Evolutionary conservation across 768 basidiomycete genomes (phyloP).

Genomic region (Lentinula aciculospora): DNA sequence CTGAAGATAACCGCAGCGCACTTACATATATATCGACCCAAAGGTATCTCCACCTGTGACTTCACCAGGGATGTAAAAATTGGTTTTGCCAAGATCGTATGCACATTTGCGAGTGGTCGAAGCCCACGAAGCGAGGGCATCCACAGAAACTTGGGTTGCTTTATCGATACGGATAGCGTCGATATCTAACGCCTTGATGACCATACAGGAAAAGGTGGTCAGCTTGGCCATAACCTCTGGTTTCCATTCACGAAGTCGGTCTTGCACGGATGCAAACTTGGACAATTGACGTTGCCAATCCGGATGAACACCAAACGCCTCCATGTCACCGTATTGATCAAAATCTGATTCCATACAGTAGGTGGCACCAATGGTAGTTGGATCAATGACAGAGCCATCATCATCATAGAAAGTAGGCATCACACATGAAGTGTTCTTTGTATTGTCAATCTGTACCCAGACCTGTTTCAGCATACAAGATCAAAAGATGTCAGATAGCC

Average conservation of each 20-base stretch:
- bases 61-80: constrained; percentile 91
- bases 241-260: constrained; percentile 92
- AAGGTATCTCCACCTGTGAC: constrained; percentile 94
- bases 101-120: constrained; percentile 74
- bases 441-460: constrained; percentile 49
- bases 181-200: constrained; percentile 82
- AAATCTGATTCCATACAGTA: constrained; percentile 85
- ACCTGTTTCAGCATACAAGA: constrained; percentile 3
- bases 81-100: constrained; percentile 63
- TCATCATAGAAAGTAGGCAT: constrained; percentile 81
- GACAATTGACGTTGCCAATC: constrained; percentile 8
- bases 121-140: constrained; percentile 75
- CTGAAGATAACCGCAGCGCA: constrained; percentile 9
- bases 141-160: constrained; percentile 85
- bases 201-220: constrained; percentile 76
- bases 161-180: constrained; percentile 97
- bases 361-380: background rate
- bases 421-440: constrained; percentile 66
- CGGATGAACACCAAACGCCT: constrained; percentile 89
- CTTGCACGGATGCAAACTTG: constrained; percentile 77
- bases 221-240: constrained; percentile 76
- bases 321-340: constrained; percentile 95
- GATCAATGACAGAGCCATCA: constrained; percentile 35
- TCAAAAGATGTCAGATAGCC: constrained; percentile 14
- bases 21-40: constrained; percentile 79